Percentiles rank a stretch among this genome's conserved stretches.
Evolutionary conservation across 805 yeast genomes (phyloP).

Genomic region (Helenozyma rhizophorensis): DNA sequence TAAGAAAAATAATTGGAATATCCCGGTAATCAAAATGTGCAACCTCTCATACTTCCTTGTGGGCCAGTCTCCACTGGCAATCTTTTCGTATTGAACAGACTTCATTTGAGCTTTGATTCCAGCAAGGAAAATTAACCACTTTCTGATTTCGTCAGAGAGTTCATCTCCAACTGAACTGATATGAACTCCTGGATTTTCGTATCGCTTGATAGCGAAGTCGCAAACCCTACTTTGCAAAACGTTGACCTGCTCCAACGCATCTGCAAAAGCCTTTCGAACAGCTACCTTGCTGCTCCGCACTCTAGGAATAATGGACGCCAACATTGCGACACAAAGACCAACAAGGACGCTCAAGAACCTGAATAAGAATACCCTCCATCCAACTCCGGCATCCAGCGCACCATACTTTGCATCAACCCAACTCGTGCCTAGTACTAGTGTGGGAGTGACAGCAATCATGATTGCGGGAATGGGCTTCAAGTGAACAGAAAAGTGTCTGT

Average conservation of each 20-base stretch:
- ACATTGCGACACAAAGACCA: conserved; percentile 27
- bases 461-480: conserved; percentile 22
- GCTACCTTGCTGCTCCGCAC: conserved; percentile 25
- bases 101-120: conserved; percentile 19
- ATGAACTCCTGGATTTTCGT: conserved; percentile 17
- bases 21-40: conserved; percentile 20
- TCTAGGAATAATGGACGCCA: conserved; percentile 28
- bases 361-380: conserved; percentile 23
- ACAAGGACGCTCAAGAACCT: conserved; percentile 26
- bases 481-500: conserved; percentile 30
- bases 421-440: conserved; percentile 31
- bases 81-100: conserved; percentile 26
- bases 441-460: conserved; percentile 23
- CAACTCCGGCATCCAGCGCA: conserved; percentile 23
- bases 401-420: conserved; percentile 23
- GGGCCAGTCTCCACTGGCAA: conserved; percentile 31
- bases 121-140: conserved; percentile 18
- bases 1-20: conserved; percentile 23
- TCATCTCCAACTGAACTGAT: conserved; percentile 19
- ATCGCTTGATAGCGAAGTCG: conserved; percentile 22
- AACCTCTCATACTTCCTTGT: conserved; percentile 20
- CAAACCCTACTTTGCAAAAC: conserved; percentile 26
- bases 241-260: conserved; percentile 22
- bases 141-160: conserved; percentile 17
- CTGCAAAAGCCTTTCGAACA: conserved; percentile 20